Base-by-base conservation (phyloP, 2,329 filamentous ascomycete genomes). In the Neofusicoccum sp. region DNA sequence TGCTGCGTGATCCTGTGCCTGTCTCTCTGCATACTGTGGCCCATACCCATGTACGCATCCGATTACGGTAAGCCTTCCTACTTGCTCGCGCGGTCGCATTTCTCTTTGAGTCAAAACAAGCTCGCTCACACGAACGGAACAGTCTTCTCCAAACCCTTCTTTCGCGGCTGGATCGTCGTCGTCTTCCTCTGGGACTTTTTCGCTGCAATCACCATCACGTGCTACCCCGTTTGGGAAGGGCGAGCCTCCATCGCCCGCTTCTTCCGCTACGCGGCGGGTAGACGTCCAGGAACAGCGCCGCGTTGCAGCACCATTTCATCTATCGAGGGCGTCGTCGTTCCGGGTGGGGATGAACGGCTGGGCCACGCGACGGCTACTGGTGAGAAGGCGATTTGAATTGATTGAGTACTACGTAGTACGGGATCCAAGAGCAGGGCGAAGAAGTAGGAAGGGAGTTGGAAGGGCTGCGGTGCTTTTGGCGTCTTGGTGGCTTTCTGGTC, bases 1-100 rank as follows among this genome's bases (percentile, higher is more conserved):
- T 64, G 54, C 59, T 56, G 50, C 41, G 49, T 54, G n/a, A 8
- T 37, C 5, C 49, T 62, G 5, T 62, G 60, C 33, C 48, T 62
- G 9, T 44, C 31, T 14, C 31, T 62, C 60, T 62, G 60, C 60
- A 54, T 85, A 1, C 65, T 85, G 1, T 85, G 82, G 82, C 83
- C 83, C 0, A 72, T 85, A 44, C 82, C 82, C 0, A 85, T 85
- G 81, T 85, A 85, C 66, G 83, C 77, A 0, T 76, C 80, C 0
- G 76, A 78, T 5, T 84, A 84, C 61, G 71, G 76, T 77, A 66
- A 45, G 70, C 68, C n/a, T 60, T 50, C 3, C 37, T 22, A 36
- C 6, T 28, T 41, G 3, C 16, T 34, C n/a, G n/a, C n/a, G n/a
- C n/a, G n/a, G n/a, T n/a, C n/a, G 7, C 29, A 22, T 29, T 48